Evolutionary conservation across 306 rosid species (phyloP).

Genomic region (Vicia faba): DNA sequence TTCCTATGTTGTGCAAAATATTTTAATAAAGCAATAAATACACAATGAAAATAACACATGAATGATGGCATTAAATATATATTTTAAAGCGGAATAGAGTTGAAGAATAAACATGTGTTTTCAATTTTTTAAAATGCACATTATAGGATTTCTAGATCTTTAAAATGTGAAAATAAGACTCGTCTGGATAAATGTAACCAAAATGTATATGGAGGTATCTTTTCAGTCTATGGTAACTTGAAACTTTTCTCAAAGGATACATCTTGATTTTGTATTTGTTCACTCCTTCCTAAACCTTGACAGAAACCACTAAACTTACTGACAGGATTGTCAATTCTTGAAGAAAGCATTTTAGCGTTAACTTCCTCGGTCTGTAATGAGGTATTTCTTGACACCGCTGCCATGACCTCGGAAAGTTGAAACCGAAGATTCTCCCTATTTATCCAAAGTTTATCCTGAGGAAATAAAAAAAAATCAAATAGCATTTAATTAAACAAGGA

Average conservation of each 20-base stretch:
- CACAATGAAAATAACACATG: conserved; percentile 11
- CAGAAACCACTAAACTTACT: conserved; percentile 48
- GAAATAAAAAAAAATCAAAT: conserved; percentile 10
- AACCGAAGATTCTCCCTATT: conserved; percentile 52
- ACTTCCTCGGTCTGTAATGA: conserved; percentile 18
- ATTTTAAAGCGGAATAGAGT: neutral
- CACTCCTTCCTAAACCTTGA: conserved; percentile 49
- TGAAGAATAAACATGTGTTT: conserved; percentile 9
- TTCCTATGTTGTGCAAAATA: conserved; percentile 57
- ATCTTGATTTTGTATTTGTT: conserved; percentile 35
- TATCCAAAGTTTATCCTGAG: conserved; percentile 57
- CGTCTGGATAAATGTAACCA: conserved; percentile 82
- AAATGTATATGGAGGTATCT: conserved; percentile 62
- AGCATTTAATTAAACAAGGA: too few relatives aligned
- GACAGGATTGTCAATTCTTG: conserved; percentile 54
- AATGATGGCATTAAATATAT: neutral
- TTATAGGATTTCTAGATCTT: neutral
- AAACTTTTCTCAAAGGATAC: conserved; percentile 33
- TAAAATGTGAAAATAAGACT: conserved; percentile 9
- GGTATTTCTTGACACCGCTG: conserved; percentile 32
- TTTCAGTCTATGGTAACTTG: conserved; percentile 53
- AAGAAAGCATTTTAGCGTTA: conserved; percentile 46
- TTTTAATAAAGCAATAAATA: conserved; percentile 45
- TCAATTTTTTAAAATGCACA: neutral
- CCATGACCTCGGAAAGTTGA: conserved; percentile 29